Percentiles rank a stretch among this genome's conserved stretches.
These are phyloP conservation scores for Phytophthora parvispora DNA, from an alignment of 352 stramenopile genomes.

Conservation along the genomic window DNA sequence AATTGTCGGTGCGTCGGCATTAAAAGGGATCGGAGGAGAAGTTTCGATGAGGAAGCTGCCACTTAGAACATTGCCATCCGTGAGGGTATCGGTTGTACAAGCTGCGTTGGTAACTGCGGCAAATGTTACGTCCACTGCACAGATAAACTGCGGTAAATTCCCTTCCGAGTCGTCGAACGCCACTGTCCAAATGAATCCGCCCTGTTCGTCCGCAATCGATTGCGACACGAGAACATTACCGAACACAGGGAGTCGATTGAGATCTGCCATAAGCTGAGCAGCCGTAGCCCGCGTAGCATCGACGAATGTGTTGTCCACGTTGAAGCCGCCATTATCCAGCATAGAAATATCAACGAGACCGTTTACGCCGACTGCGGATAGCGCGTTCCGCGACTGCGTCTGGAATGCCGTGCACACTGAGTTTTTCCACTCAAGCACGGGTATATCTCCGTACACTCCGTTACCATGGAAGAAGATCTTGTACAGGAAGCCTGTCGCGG, in stretches of 20 bases:
- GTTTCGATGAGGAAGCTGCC: slow-evolving; percentile 79
- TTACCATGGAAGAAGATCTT: slow-evolving; percentile 85
- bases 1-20: slow-evolving; percentile 57
- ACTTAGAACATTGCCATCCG: slow-evolving; percentile 80
- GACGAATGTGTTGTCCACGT: slow-evolving; percentile 61
- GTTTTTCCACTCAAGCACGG: slow-evolving; percentile 21
- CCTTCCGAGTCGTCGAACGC: slow-evolving; percentile 77
- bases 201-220: slow-evolving; percentile 73
- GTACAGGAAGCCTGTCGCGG: slow-evolving; percentile 76
- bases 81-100: slow-evolving; percentile 73
- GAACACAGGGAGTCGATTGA: slow-evolving; percentile 70
- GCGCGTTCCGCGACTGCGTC: slow-evolving; percentile 71
- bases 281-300: slow-evolving; percentile 48
- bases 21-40: slow-evolving; percentile 63
- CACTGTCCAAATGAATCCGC: slow-evolving; percentile 81
- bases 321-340: slow-evolving; percentile 64
- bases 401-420: slow-evolving; percentile 59
- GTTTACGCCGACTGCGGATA: slow-evolving; percentile 51
- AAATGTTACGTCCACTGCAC: slow-evolving; percentile 61
- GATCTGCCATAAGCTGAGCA: slow-evolving; percentile 50
- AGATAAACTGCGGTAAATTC: slow-evolving; percentile 81
- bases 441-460: slow-evolving; percentile 52
- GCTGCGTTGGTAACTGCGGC: slow-evolving; percentile 24
- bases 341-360: slow-evolving; percentile 43
- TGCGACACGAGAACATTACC: slow-evolving; percentile 67